Base-by-base conservation (phyloP, 2,329 filamentous ascomycete species). In the Helicocarpus griseus region DNA sequence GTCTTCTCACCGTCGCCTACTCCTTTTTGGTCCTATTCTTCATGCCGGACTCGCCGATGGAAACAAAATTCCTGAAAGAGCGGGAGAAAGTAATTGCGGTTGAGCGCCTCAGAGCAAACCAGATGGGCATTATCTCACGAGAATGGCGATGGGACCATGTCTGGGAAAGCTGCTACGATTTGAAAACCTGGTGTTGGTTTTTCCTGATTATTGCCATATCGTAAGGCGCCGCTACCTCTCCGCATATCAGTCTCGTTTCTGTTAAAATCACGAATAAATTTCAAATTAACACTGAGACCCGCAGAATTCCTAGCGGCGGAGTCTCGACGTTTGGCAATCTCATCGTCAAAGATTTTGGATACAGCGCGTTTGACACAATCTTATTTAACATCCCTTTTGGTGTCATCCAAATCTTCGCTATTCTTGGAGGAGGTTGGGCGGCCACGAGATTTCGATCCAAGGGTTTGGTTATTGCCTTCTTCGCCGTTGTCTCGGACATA, bases 21-120 rank as follows among this genome's bases (percentile, higher is more conserved):
- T 69, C 73, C 0, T 53, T 69, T 29, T 50, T 74, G 40, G 73
- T 78, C 59, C 70, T 75, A 50, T 56, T 68, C 52, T 69, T 69
- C 54, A 75, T 77, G 72, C 75, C 75, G 1, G 73, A 77, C 54
- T 75, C 73, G 0, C 74, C 74, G 4, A 69, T 73, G 40, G 72
- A 76, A 54, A 75, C 76, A 38, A 76, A 72, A 40, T 79, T 74
- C 21, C 66, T 64, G 26, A 72, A 58, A 29, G 70, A 77, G 26
- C 61, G 72, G 2, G 77, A 80, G 57, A 77, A 77, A 52, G 58
- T 75, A 8, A 72, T 79, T 47, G 76, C 77, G 0, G 68, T 80
- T n/a, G 75, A 79, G 57, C 69, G 78, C 0, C 66, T 80, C 22
- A 72, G 76, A 9, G 70, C 70, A 48, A 80, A 80, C 59, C 76